Evolutionary conservation across 129 eudicot genomes (phyloP).

Genomic region (Gnaphalium uliginosum): DNA sequence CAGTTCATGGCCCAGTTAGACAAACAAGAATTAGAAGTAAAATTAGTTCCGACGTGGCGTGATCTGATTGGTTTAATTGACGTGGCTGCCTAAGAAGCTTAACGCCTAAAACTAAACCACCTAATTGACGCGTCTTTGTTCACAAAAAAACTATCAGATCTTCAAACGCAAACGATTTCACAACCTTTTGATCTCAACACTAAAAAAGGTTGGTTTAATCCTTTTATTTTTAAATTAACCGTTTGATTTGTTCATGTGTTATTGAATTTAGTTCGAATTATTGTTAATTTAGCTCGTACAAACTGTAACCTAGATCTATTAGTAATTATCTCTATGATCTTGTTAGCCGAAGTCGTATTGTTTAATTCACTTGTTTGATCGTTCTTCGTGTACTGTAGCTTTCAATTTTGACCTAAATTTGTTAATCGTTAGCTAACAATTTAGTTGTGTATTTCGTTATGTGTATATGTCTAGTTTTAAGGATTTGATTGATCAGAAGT

Average conservation of each 20-base stretch:
- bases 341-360: not conserved
- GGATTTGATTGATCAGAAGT: conserved; percentile 2
- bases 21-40: no score
- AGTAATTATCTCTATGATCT: conserved; percentile 8
- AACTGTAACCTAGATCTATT: conserved; percentile 21
- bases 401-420: not conserved
- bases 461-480: not conserved
- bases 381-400: not conserved
- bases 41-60: conserved; percentile 22
- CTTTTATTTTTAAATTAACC: not conserved
- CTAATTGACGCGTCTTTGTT: conserved; percentile 6
- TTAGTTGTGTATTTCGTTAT: not conserved
- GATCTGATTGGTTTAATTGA: conserved; percentile 23
- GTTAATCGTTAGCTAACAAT: conserved; percentile 2
- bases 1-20: not conserved
- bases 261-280: conserved; percentile 1
- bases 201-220: conserved; percentile 23
- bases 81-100: conserved; percentile 25
- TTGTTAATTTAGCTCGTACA: conserved; percentile 11
- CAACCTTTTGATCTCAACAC: conserved; percentile 16
- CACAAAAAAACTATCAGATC: conserved; percentile 23
- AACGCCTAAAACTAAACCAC: conserved; percentile 5
- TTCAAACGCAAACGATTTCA: conserved; percentile 21
- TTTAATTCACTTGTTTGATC: not conserved
- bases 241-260: not conserved